These are phyloP conservation scores for Aspergillus sp. DNA, from an alignment of 2,329 filamentous ascomycete genomes.

Conservation along the genomic window DNA sequence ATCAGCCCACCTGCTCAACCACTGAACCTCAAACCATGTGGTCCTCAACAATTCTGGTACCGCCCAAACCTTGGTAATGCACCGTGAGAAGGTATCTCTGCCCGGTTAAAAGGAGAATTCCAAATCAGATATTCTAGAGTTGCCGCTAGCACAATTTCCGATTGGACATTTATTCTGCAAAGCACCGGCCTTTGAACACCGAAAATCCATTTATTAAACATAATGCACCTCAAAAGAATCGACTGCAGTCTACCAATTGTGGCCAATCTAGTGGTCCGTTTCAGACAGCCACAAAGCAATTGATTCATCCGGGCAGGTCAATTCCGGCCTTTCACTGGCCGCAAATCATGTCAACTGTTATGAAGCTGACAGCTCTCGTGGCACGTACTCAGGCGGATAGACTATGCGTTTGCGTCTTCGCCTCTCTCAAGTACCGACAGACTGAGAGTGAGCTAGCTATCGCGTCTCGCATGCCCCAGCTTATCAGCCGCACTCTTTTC, in stretches of 20 bases:
- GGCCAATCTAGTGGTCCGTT: background rate
- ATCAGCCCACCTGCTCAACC: constrained; percentile 1
- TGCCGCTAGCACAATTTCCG: background rate
- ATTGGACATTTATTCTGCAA: background rate
- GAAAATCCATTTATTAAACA: background rate
- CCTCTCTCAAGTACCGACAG: background rate
- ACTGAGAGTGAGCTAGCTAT: background rate
- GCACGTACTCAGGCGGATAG: background rate
- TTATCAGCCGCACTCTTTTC: constrained; percentile 36
- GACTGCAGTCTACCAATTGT: background rate
- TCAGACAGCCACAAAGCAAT: background rate
- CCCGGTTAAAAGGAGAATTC: background rate
- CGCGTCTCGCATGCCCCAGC: constrained; percentile 22
- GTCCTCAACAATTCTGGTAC: background rate
- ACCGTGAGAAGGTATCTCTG: background rate
- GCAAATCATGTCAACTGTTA: background rate
- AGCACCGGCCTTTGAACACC: background rate
- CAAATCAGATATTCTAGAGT: background rate
- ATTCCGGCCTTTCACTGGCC: background rate
- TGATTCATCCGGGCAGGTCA: too few relatives aligned
- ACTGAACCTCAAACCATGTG: background rate
- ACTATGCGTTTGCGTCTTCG: background rate
- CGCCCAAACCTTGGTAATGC: background rate
- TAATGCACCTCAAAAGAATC: background rate
- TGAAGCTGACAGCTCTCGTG: background rate